Conservation (phyloP, 805 yeast species). For the Kazachstania bromeliacearum region DNA sequence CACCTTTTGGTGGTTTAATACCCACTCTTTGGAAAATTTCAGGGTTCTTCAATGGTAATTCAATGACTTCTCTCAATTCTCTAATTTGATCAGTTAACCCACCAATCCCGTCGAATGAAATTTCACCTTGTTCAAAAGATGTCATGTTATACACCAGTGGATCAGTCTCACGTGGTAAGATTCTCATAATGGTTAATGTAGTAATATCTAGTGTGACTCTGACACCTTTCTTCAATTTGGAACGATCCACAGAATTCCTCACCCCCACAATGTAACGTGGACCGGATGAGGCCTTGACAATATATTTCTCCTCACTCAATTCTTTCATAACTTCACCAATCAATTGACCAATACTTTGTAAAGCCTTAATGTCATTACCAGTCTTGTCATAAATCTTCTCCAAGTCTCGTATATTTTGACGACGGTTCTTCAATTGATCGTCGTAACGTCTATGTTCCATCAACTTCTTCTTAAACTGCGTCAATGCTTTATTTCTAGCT, state of each 20-base stretch:
- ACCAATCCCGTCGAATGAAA: slow-evolving; percentile 91
- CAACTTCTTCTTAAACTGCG: slow-evolving; percentile 72
- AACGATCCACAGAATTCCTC: slow-evolving; percentile 82
- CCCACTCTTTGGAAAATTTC: slow-evolving; percentile 94
- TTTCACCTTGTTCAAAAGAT: slow-evolving; percentile 93
- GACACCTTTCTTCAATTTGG: slow-evolving; percentile 79
- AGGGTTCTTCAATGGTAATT: slow-evolving; percentile 92
- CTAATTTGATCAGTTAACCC: slow-evolving; percentile 93
- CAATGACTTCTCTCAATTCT: slow-evolving; percentile 95
- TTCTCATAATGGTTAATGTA: slow-evolving; percentile 93
- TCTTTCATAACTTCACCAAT: slow-evolving; percentile 96
- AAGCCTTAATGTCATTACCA: slow-evolving; percentile 92
- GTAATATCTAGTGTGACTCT: slow-evolving; percentile 97
- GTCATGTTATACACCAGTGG: slow-evolving; percentile 98
- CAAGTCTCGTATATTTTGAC: slow-evolving; percentile 72
- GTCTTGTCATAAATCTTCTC: slow-evolving; percentile 84
- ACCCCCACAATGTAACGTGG: slow-evolving; percentile 98
- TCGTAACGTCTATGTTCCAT: slow-evolving; percentile 94
- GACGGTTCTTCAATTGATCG: slow-evolving; percentile 73
- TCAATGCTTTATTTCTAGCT: slow-evolving; percentile 61
- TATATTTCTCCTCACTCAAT: slow-evolving; percentile 86
- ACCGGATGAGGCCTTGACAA: slow-evolving; percentile 93
- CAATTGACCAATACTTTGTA: slow-evolving; percentile 94
- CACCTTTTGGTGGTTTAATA: slow-evolving; percentile 98
- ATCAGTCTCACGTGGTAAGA: slow-evolving; percentile 95